Conservation (phyloP, 768 basidiomycete genomes). For the Rossbeevera mucosa region DNA sequence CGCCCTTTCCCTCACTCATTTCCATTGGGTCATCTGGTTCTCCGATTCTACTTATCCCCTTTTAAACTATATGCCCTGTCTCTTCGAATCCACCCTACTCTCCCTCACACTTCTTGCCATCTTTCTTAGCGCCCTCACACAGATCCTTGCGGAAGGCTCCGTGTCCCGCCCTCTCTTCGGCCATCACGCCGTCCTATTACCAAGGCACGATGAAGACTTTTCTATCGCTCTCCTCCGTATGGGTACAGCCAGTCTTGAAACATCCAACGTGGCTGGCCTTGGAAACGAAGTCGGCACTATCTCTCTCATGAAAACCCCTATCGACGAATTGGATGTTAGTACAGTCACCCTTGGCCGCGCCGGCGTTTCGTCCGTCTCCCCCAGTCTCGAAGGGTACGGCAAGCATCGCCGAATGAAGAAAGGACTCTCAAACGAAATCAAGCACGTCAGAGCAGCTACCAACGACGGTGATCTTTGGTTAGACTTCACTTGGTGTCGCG, state of each 20-base stretch:
- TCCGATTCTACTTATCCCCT: slow-evolving; percentile 55
- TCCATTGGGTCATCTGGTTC: slow-evolving; percentile 56
- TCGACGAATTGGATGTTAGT: slow-evolving; percentile 24
- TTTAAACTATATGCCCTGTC: slow-evolving; percentile 68
- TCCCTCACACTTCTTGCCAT: slow-evolving; percentile 55
- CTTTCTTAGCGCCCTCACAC: slow-evolving; percentile 57
- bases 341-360: slow-evolving; percentile 38
- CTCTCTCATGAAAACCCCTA: slow-evolving; percentile 15
- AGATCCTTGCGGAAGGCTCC: slow-evolving; percentile 57
- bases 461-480: slow-evolving; percentile 36
- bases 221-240: slow-evolving; percentile 65
- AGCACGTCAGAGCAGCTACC: slow-evolving; percentile 33
- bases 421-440: slow-evolving; percentile 52
- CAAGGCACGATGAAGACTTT: slow-evolving; percentile 70
- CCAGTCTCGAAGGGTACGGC: slow-evolving; percentile 24
- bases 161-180: slow-evolving; percentile 60
- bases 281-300: slow-evolving; percentile 70
- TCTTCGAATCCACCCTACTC: slow-evolving; percentile 64
- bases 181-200: slow-evolving; percentile 36
- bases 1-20: slow-evolving; percentile 57
- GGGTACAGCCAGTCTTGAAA: slow-evolving; percentile 72
- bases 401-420: slow-evolving; percentile 22
- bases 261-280: slow-evolving; percentile 65
- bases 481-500: slow-evolving; percentile 40
- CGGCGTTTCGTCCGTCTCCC: slow-evolving; percentile 40